Base-by-base conservation (phyloP, 139 green algal species). In the Micractinium conductrix region DNA sequence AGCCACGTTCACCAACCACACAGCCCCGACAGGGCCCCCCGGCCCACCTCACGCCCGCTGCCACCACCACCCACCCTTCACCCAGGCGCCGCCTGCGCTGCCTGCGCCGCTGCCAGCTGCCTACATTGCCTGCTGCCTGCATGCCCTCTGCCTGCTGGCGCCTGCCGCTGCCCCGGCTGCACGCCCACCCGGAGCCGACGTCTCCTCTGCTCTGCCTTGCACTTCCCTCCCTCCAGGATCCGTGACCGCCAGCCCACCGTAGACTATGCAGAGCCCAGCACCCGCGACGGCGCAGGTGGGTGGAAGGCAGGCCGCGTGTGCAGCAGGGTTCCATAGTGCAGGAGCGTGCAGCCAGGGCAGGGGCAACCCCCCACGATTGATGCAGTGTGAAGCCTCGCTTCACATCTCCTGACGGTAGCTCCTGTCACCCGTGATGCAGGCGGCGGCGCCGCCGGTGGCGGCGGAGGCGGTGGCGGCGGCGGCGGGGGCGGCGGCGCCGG, bases 251-350 rank as follows among this genome's bases (percentile, higher is more conserved):
- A 75, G 12, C 65, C 97, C 79, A 96, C 88, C 3, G 88, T 97
- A 6, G 93, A 92, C n/a, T 96, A 92, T 90, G 94, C 93, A 19
- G 94, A 96, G 87, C 90, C 90, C 24, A 92, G 88, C 80, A 80
- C 85, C 4, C 87, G 83, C 26, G 90, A 94, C 21, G 26, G 33
- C n/a, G 63, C 63, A 70, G 63, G 63, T 30, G 30, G 63, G 63
- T 76, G 67, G 35, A 84, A 55, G 26, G 42, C n/a, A 38, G 4
- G 68, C 44, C 45, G 50, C n/a, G n/a, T n/a, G n/a, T n/a, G n/a
- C n/a, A n/a, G n/a, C n/a, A n/a, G n/a, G n/a, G n/a, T n/a, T n/a
- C n/a, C n/a, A n/a, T n/a, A n/a, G n/a, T n/a, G n/a, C n/a, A n/a
- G n/a, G n/a, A n/a, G n/a, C n/a, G n/a, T n/a, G n/a, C n/a, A n/a